These are phyloP conservation scores for Coix lacrymajobi DNA, from an alignment of 176 grass and related monocot species.

Conservation along the genomic window DNA sequence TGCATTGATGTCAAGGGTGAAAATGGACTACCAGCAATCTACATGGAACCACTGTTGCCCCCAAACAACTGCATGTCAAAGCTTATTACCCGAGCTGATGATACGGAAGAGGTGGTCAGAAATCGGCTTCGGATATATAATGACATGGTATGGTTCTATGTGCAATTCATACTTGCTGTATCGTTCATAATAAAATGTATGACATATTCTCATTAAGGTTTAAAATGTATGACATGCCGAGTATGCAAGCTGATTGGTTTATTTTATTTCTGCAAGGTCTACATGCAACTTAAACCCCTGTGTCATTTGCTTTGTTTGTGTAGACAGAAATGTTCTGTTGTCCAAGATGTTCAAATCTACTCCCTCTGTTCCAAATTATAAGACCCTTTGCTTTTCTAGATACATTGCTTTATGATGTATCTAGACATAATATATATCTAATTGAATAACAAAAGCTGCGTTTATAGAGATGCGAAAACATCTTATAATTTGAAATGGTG, in stretches of 20 bases:
- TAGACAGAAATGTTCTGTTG: background rate
- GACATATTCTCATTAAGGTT: background rate
- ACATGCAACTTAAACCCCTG: background rate
- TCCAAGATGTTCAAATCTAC: background rate
- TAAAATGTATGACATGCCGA: background rate
- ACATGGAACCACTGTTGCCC: constrained; percentile 78
- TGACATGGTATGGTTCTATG: constrained; percentile 55
- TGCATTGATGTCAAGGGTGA: constrained; percentile 74
- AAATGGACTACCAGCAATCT: constrained; percentile 72
- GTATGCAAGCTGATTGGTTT: background rate
- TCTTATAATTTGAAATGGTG: background rate
- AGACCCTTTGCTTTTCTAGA: no score
- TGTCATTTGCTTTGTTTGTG: background rate
- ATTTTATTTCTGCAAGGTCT: background rate
- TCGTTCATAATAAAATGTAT: background rate
- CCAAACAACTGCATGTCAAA: constrained; percentile 80
- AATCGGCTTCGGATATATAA: constrained; percentile 72
- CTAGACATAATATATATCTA: background rate
- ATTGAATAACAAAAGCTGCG: no score
- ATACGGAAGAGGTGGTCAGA: constrained; percentile 82
- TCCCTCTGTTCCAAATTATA: background rate
- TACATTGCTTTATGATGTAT: background rate
- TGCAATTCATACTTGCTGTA: background rate
- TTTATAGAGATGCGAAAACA: no score
- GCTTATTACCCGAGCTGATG: constrained; percentile 75